Conservation (phyloP, 1,284 basidiomycete species). For the Puccinia novopanici region DNA sequence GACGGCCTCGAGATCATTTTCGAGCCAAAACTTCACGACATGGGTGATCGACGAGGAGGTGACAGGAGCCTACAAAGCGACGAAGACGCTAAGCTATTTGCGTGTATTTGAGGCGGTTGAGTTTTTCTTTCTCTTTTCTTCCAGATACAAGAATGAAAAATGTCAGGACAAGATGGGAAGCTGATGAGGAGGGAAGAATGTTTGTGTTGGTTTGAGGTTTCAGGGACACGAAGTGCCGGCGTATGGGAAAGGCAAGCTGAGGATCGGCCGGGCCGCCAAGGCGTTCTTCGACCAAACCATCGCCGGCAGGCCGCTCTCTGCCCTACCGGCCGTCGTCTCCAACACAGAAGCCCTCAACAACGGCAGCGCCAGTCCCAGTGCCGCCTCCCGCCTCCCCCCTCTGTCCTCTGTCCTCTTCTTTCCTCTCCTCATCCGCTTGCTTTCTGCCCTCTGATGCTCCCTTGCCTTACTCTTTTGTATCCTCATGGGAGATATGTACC, state of each 20-base stretch:
- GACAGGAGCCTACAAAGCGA: slow-evolving; percentile 24
- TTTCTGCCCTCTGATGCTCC: neutral
- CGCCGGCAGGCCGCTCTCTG: neutral
- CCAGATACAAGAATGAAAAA: no score
- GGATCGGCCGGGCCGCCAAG: slow-evolving; percentile 14
- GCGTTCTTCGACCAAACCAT: slow-evolving; percentile 42
- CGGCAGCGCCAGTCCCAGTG: neutral
- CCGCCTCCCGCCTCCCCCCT: neutral
- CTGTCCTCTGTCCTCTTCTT: neutral
- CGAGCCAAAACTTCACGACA: slow-evolving; percentile 2
- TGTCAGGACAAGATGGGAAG: neutral
- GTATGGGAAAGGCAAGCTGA: slow-evolving; percentile 38
- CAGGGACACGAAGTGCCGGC: slow-evolving; percentile 45
- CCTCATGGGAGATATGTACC: no score
- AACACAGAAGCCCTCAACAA: neutral
- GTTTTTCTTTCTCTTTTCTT: neutral
- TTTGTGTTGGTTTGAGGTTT: neutral
- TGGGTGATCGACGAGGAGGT: slow-evolving; percentile 34
- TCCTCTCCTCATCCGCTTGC: neutral
- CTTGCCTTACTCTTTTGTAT: neutral
- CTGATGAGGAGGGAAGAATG: neutral
- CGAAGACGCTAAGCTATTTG: slow-evolving; percentile 26
- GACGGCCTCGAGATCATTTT: neutral
- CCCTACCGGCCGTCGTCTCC: neutral
- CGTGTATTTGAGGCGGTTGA: slow-evolving; percentile 39